Evolutionary conservation across 2,329 filamentous ascomycete genomes (phyloP).

Genomic region (Penicillium sp.): DNA sequence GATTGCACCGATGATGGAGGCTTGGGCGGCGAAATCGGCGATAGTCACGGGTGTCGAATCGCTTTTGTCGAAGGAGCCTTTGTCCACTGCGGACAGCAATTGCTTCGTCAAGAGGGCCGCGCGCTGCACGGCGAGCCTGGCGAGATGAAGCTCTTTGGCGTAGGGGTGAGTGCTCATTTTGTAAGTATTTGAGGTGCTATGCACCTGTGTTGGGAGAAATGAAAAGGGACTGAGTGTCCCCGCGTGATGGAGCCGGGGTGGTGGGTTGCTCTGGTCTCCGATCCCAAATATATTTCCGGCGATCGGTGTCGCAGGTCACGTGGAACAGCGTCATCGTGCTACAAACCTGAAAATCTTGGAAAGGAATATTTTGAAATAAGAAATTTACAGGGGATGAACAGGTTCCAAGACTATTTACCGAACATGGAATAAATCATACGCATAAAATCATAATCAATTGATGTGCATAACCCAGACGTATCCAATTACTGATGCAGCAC

Average conservation of each 20-base stretch:
- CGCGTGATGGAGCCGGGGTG: background rate
- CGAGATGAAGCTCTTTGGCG: constrained; percentile 37
- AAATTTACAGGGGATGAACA: too few relatives aligned
- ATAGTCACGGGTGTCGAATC: constrained; percentile 62
- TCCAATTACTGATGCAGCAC: background rate
- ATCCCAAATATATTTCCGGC: background rate
- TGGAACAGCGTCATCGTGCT: too few relatives aligned
- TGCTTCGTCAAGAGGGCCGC: constrained; percentile 59
- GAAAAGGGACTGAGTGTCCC: background rate
- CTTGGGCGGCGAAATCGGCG: constrained; percentile 64
- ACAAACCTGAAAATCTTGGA: too few relatives aligned
- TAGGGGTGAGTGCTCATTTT: constrained; percentile 31
- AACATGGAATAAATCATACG: background rate
- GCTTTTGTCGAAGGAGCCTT: constrained; percentile 55
- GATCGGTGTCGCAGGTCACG: too few relatives aligned
- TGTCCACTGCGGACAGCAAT: constrained; percentile 50
- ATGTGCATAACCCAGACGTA: background rate
- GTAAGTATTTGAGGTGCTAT: background rate
- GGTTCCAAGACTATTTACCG: too few relatives aligned
- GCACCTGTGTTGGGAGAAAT: background rate
- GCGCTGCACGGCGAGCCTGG: constrained; percentile 51
- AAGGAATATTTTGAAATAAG: too few relatives aligned
- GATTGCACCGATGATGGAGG: constrained; percentile 58
- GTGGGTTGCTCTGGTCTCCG: background rate
- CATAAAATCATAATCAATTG: background rate